phyloP scores from a whole-genome alignment of 805 yeast genomes.

The Ogataea chonburiensis region DNA sequence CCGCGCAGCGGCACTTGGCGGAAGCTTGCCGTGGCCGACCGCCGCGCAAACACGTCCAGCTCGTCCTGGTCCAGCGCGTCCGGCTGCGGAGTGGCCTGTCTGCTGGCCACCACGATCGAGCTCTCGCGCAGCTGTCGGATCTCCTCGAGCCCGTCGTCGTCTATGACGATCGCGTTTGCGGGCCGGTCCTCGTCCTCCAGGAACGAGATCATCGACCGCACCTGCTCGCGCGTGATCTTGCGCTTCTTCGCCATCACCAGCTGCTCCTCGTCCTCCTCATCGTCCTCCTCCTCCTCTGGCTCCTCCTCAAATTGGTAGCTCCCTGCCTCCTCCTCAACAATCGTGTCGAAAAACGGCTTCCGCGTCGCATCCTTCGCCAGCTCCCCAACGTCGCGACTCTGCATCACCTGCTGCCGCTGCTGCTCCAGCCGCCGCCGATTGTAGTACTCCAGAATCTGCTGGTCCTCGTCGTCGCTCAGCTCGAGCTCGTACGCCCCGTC shows the following conservation, averaged over 20 bases:
- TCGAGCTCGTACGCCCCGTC: conserved; percentile 58
- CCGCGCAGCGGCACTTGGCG: conserved; percentile 14
- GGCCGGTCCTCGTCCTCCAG: conserved; percentile 27
- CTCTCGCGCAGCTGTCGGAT: conserved; percentile 46
- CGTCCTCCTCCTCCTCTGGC: conserved; percentile 25
- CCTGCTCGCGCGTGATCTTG: conserved; percentile 32
- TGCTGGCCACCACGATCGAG: conserved; percentile 50
- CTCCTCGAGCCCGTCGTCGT: conserved; percentile 37
- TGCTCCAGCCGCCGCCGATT: conserved; percentile 40
- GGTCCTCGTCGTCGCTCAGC: conserved; percentile 75
- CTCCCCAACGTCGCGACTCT: conserved; percentile 42
- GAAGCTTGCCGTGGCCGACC: conserved; percentile 34
- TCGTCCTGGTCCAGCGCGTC: conserved; percentile 15
- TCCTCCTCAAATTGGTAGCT: conserved; percentile 29
- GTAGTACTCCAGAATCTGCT: conserved; percentile 41
- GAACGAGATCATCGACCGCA: conserved; percentile 28
- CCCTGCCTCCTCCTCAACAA: conserved; percentile 39
- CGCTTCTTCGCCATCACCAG: conserved; percentile 30
- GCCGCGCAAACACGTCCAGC: conserved; percentile 25
- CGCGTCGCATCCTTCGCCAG: conserved; percentile 54
- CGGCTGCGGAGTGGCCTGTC: conserved; percentile 13
- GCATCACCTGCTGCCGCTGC: conserved; percentile 44
- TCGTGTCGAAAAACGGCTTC: conserved; percentile 65
- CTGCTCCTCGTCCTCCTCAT: conserved; percentile 25
- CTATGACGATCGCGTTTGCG: conserved; percentile 35